Evolutionary conservation across 2,329 filamentous ascomycete genomes (phyloP), one percentile per base, ranked within the genome.

Genomic region (Aspergillus fructus): DNA sequence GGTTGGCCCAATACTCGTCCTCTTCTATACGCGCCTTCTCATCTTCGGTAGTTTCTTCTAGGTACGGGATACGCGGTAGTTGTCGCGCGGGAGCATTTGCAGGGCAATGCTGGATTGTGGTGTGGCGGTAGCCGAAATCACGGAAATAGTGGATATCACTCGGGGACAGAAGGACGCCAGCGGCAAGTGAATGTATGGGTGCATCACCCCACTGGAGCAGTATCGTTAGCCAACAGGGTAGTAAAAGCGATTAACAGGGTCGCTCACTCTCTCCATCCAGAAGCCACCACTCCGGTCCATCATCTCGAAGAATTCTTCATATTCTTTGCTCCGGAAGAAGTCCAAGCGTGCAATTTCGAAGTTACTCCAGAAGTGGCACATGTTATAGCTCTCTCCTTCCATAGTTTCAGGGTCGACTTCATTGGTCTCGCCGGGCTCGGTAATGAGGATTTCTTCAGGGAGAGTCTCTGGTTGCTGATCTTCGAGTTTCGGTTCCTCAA

Each of bases 281-380:
- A 99, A 99, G 48, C 94, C 94, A 64, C 94, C 94, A 72, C 93
- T 97, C 62, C 88, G 88, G 73, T 99, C 94, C 93, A 99, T 97
- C 89, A 96, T 96, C 69, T 97, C 83, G 75, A 99, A 99, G 76
- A 99, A 99, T 64, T 97, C 94, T 67, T 96, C 89, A 73, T 99
- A 99, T 71, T 92, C 90, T 78, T 96, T 93, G 80, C 93, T 97
- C 66, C 94, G 87, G 84, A 97, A 97, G 86, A 92, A 99, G 78
- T 91, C 89, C 60, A 99, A 84, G 59, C 88, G 87, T 13, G 94
- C 94, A 78, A 99, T 99, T 76, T 99, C 94, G 66, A 99, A 99
- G 75, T 99, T 99, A 75, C 92, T 96, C 94, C 94, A 99, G 81
- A 97, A 99, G 80, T 99, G 94, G 74, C 94, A 99, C 94, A 99